Percentiles rank a stretch among this genome's conserved stretches.
Evolutionary conservation across 345 rosid species (phyloP).

Genomic region (Erodium maritimum): DNA sequence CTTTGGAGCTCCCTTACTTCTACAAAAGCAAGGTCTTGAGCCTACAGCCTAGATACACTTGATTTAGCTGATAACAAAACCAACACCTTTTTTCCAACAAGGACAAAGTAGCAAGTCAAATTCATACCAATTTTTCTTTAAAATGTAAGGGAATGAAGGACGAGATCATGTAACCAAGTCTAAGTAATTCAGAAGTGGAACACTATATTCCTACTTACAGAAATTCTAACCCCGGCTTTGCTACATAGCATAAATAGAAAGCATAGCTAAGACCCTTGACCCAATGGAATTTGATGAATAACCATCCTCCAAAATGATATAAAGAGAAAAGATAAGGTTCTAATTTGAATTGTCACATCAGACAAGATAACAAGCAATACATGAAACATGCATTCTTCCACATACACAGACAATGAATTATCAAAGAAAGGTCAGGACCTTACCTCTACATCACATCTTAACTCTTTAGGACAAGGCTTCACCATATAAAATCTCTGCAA

Average conservation of each 20-base stretch:
- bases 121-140: not conserved
- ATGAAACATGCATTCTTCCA: not conserved
- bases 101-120: not conserved
- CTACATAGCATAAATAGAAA: not conserved
- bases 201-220: not conserved
- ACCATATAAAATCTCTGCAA: slow-evolving; percentile 78
- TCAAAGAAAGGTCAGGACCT: slow-evolving; percentile 9
- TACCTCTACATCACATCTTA: slow-evolving; percentile 91
- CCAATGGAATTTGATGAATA: not conserved
- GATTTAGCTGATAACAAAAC: too few relatives aligned
- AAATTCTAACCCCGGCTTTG: not conserved
- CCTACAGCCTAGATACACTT: too few relatives aligned
- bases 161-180: not conserved
- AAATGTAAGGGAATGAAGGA: not conserved
- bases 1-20: too few relatives aligned
- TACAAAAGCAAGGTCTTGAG: too few relatives aligned
- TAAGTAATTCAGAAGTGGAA: not conserved
- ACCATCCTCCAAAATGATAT: too few relatives aligned
- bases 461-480: slow-evolving; percentile 86
- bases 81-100: not conserved
- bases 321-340: not conserved
- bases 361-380: not conserved
- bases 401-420: slow-evolving; percentile 4
- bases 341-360: not conserved
- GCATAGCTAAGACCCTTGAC: not conserved